Conservation (phyloP, 805 yeast genomes). For the Candida nanaspora region DNA sequence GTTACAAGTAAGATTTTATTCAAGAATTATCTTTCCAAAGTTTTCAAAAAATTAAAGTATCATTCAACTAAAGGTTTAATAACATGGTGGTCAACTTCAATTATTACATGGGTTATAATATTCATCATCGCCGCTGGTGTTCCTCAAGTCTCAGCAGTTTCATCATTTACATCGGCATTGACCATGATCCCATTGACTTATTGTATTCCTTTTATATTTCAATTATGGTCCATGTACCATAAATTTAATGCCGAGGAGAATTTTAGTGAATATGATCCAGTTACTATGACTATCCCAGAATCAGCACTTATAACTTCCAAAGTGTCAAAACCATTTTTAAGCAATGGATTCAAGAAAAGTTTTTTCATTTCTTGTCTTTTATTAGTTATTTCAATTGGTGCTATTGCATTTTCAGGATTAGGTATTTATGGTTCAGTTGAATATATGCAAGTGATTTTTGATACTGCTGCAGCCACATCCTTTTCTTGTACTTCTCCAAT, state of each 20-base stretch:
- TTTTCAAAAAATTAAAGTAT: slow-evolving; percentile 26
- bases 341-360: slow-evolving; percentile 13
- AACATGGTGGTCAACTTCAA: slow-evolving; percentile 10
- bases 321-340: slow-evolving; percentile 4
- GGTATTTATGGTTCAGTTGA: slow-evolving; percentile 24
- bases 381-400: slow-evolving; percentile 14
- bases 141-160: slow-evolving; percentile 18
- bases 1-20: slow-evolving; percentile 39
- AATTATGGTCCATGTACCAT: slow-evolving; percentile 12
- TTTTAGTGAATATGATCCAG: slow-evolving; percentile 5
- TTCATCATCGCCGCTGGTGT: slow-evolving; percentile 16
- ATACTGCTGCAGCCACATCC: slow-evolving; percentile 18
- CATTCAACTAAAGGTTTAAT: slow-evolving; percentile 24
- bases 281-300: slow-evolving; percentile 7
- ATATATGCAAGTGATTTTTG: slow-evolving; percentile 20
- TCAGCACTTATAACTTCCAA: slow-evolving; percentile 6
- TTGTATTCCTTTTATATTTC: slow-evolving; percentile 16
- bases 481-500: slow-evolving; percentile 26
- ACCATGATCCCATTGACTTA: slow-evolving; percentile 22
- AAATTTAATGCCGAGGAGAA: slow-evolving; percentile 5
- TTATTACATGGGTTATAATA: slow-evolving; percentile 8
- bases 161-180: slow-evolving; percentile 18
- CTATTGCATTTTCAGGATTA: slow-evolving; percentile 21
- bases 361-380: slow-evolving; percentile 14
- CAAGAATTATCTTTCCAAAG: slow-evolving; percentile 28